These are phyloP conservation scores for Fusarium falciforme DNA, from an alignment of 2,329 filamentous ascomycete genomes.

Conservation along the genomic window DNA sequence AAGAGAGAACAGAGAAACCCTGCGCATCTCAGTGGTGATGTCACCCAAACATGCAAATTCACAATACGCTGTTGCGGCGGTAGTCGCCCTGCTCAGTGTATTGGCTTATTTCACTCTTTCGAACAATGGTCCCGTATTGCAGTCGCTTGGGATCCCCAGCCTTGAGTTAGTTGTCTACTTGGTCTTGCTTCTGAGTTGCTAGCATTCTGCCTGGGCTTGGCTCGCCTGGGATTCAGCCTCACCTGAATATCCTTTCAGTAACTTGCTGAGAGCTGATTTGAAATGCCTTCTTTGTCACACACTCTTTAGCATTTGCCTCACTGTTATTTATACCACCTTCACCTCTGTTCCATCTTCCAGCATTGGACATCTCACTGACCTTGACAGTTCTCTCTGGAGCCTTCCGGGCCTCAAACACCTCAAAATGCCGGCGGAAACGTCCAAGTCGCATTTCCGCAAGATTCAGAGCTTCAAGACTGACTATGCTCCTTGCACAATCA, in stretches of 20 bases:
- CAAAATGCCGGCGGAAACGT: constrained; percentile 64
- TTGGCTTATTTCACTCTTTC: constrained; percentile 16
- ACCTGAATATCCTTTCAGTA: background rate
- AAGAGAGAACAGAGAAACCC: constrained; percentile 9
- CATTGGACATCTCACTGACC: constrained; percentile 14
- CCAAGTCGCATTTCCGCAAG: constrained; percentile 77
- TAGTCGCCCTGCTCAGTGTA: constrained; percentile 39
- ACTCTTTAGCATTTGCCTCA: background rate
- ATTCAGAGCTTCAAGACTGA: constrained; percentile 89
- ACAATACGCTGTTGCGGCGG: constrained; percentile 30
- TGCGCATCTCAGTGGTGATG: constrained; percentile 20
- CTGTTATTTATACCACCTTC: background rate
- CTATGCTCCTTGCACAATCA: constrained; percentile 88
- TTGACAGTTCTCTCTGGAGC: constrained; percentile 36
- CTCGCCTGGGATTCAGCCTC: background rate
- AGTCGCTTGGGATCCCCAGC: background rate
- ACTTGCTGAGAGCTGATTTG: background rate
- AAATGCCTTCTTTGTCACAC: background rate
- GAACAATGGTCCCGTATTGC: background rate
- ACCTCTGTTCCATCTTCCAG: background rate
- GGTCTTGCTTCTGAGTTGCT: background rate
- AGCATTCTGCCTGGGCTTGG: background rate
- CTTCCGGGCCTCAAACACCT: constrained; percentile 27
- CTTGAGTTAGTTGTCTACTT: constrained; percentile 26
- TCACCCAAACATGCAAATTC: constrained; percentile 9